Evolutionary conservation across 2,329 filamentous ascomycete species (phyloP).

Genomic region (Microdochium nivale): DNA sequence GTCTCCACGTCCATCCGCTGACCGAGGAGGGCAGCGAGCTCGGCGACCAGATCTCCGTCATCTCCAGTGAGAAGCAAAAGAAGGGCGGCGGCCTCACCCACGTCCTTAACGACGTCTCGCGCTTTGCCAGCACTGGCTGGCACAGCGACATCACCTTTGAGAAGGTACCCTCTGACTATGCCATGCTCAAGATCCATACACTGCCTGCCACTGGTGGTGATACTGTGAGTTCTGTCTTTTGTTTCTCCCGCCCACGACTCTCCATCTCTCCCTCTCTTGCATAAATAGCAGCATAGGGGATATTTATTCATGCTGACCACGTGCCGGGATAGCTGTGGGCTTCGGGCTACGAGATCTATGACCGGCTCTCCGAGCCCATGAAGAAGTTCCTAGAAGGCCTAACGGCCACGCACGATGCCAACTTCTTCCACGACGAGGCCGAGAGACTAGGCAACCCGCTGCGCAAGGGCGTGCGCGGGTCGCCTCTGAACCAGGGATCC

Average conservation of each 20-base stretch:
- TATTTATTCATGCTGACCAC: neutral
- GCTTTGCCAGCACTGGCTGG: constrained; percentile 38
- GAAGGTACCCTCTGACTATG: constrained; percentile 42
- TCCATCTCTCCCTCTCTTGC: too few relatives aligned
- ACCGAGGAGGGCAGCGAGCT: constrained; percentile 42
- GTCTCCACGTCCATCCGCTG: constrained; percentile 45
- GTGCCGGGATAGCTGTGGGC: constrained; percentile 36
- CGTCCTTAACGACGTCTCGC: constrained; percentile 38
- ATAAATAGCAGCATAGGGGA: too few relatives aligned
- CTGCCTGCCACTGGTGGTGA: constrained; percentile 38
- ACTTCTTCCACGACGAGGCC: constrained; percentile 41
- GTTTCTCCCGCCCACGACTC: too few relatives aligned
- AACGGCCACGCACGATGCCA: constrained; percentile 39
- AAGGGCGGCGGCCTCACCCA: constrained; percentile 43
- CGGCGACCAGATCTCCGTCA: constrained; percentile 47
- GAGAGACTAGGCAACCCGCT: constrained; percentile 35
- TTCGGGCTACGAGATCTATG: constrained; percentile 43
- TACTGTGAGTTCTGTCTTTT: constrained; percentile 17
- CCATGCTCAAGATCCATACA: constrained; percentile 39
- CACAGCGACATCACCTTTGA: constrained; percentile 48
- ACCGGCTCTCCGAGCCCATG: constrained; percentile 40
- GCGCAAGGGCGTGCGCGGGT: constrained; percentile 36
- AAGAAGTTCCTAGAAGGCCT: constrained; percentile 36
- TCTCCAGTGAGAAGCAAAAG: constrained; percentile 46
- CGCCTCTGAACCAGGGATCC: constrained; percentile 47